These are phyloP conservation scores for Cinchona pubescens DNA, from an alignment of 257 asterid genomes.

Conservation along the genomic window DNA sequence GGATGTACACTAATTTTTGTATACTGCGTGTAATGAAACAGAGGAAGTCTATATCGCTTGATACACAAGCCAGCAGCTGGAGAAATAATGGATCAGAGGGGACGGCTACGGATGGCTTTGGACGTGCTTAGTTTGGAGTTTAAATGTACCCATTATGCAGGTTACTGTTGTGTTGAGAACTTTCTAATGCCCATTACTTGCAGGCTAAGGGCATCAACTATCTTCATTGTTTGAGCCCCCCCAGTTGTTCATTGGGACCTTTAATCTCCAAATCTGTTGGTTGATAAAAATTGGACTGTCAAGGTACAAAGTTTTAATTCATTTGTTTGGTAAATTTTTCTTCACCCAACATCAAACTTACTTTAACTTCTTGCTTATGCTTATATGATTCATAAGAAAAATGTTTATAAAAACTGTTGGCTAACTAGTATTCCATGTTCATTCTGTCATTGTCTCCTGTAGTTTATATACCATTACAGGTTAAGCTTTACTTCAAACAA, in stretches of 20 bases:
- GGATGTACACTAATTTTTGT: not conserved
- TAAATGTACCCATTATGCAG: conserved; percentile 3
- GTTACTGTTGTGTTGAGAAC: not conserved
- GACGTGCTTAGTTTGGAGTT: conserved; percentile 72
- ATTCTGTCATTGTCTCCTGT: not conserved
- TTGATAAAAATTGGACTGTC: conserved; percentile 86
- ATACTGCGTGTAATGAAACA: conserved; percentile 18
- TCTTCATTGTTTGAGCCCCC: conserved; percentile 79
- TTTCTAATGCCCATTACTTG: conserved; percentile 18
- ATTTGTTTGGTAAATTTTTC: not conserved
- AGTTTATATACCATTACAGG: no score
- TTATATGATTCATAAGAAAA: not conserved
- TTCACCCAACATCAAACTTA: not conserved
- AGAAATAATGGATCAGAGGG: conserved; percentile 70
- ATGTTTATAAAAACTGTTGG: not conserved
- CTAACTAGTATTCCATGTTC: not conserved
- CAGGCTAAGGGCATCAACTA: conserved; percentile 93
- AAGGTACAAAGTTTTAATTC: conserved; percentile 47
- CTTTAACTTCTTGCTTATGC: not conserved
- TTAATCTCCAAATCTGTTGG: conserved; percentile 86
- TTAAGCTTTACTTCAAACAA: not conserved
- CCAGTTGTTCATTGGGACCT: conserved; percentile 93
- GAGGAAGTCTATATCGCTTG: conserved; percentile 91
- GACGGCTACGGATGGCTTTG: conserved; percentile 84
- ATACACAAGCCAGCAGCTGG: conserved; percentile 91